These are phyloP conservation scores for Ophiostoma perfectum DNA, from an alignment of 2,329 filamentous ascomycete genomes.

Conservation along the genomic window DNA sequence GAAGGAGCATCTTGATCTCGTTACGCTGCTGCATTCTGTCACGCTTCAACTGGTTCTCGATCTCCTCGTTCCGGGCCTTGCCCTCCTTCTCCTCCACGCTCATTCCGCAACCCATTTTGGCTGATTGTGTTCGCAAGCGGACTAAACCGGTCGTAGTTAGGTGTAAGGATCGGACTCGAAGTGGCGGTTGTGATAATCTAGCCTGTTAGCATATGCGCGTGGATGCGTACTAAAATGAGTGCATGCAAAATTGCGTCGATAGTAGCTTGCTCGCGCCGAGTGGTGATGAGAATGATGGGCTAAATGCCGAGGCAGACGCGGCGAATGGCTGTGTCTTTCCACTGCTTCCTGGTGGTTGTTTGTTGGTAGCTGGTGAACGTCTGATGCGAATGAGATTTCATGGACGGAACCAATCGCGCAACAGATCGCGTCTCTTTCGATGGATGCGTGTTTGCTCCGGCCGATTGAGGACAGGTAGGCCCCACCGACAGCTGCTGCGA, in stretches of 20 bases:
- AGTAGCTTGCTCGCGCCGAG: neutral
- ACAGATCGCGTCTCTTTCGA: no score
- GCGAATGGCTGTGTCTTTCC: no score
- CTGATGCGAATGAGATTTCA: no score
- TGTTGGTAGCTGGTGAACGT: no score
- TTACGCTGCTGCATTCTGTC: slow-evolving; percentile 99
- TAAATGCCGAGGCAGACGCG: no score
- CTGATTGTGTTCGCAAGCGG: slow-evolving; percentile 30
- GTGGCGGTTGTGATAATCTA: neutral
- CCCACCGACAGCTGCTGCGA: no score
- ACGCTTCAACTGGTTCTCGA: slow-evolving; percentile 97
- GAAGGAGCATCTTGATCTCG: slow-evolving; percentile 99
- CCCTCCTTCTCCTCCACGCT: slow-evolving; percentile 99
- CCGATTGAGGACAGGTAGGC: no score
- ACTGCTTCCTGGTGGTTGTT: no score
- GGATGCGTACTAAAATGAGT: neutral
- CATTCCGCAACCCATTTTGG: slow-evolving; percentile 98
- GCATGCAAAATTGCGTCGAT: neutral
- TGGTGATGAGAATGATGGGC: no score
- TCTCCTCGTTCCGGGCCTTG: slow-evolving; percentile 99
- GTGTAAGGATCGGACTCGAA: no score
- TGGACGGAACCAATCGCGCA: no score
- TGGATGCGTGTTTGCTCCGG: no score
- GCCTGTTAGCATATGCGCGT: neutral
- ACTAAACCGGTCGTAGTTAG: neutral